These are phyloP conservation scores for Diaporthe sp. DNA, from an alignment of 2,329 filamentous ascomycete species.

Conservation along the genomic window DNA sequence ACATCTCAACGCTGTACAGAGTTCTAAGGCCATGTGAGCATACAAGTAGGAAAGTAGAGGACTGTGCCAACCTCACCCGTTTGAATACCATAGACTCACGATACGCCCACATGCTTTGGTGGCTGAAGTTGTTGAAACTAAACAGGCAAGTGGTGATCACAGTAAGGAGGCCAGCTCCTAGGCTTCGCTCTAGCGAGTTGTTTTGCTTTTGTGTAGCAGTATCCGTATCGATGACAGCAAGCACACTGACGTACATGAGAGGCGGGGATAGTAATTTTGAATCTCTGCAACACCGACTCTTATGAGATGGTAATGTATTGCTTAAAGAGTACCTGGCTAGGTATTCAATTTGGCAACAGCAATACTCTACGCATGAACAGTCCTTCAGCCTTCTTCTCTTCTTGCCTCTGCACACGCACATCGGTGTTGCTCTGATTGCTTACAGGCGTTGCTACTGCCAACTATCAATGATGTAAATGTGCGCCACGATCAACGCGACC, in stretches of 20 bases:
- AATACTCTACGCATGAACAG: not conserved
- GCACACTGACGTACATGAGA: no score
- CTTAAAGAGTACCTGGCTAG: not conserved
- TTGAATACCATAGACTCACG: no score
- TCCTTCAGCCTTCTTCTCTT: not conserved
- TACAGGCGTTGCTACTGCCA: not conserved
- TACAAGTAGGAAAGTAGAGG: not conserved
- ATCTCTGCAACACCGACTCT: not conserved
- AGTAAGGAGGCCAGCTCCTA: no score
- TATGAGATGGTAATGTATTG: not conserved
- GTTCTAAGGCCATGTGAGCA: not conserved
- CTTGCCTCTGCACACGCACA: not conserved
- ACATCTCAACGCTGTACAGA: no score
- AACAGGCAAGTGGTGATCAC: no score
- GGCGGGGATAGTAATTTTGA: no score
- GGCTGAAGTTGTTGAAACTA: not conserved
- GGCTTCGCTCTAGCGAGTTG: not conserved
- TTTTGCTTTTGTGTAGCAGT: not conserved
- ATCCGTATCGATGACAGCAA: not conserved
- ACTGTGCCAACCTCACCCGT: not conserved
- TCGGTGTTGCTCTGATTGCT: not conserved
- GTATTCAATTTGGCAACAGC: no score
- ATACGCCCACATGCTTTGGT: not conserved
- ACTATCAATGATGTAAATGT: not conserved
- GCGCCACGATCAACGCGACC: not conserved